phyloP scores from a whole-genome alignment of 345 rosid genomes.

The Aquilaria sinensis region DNA sequence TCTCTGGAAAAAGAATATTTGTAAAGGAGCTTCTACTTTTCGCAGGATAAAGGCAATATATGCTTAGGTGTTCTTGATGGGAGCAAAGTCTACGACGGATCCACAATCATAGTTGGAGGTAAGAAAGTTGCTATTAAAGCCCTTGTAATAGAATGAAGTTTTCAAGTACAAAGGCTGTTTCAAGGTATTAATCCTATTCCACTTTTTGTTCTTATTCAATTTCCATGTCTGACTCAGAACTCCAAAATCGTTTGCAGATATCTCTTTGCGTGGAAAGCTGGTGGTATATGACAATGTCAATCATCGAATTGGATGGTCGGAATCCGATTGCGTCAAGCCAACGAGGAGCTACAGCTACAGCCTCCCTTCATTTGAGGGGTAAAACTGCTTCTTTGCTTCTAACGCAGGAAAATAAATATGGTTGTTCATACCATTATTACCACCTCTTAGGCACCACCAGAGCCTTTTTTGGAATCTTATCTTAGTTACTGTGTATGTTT shows the following conservation, averaged over 20 bases:
- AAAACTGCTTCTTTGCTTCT: background rate
- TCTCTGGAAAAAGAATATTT: background rate
- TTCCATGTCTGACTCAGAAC: background rate
- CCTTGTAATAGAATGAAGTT: no score
- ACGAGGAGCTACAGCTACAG: constrained; percentile 15
- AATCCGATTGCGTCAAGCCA: constrained; percentile 55
- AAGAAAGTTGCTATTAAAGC: background rate
- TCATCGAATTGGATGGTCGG: constrained; percentile 65
- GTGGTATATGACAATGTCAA: constrained; percentile 73
- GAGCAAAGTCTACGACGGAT: constrained; percentile 71
- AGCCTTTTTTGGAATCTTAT: no score
- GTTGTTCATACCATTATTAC: no score
- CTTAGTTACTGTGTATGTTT: no score
- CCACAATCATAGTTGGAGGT: constrained; percentile 87
- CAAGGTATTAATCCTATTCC: background rate
- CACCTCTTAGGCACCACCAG: no score
- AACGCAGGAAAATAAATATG: no score
- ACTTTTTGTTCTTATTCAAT: background rate
- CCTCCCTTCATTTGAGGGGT: constrained; percentile 32
- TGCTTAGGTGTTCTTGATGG: constrained; percentile 95
- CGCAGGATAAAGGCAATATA: constrained; percentile 74
- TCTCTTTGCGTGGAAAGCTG: constrained; percentile 67
- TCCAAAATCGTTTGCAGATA: constrained; percentile 32
- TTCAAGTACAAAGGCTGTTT: no score
- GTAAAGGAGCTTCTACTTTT: constrained; percentile 9